These are phyloP conservation scores for Olyra latifolia DNA, from an alignment of 176 grass and related monocot species.

Conservation along the genomic window DNA sequence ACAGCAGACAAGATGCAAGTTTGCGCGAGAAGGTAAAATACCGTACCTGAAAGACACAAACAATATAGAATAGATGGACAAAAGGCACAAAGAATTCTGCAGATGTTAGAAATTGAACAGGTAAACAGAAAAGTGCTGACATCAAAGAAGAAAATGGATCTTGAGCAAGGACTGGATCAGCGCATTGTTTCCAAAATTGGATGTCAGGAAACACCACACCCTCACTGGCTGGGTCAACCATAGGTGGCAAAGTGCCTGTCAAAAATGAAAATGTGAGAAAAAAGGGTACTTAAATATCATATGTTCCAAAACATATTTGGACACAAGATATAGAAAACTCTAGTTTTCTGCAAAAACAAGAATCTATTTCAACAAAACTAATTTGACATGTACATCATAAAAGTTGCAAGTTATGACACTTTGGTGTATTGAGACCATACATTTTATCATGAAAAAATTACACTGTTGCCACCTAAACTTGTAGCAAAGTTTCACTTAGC, in stretches of 20 bases:
- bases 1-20: neutral
- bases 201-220: slow-evolving; percentile 78
- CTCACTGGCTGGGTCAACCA: slow-evolving; percentile 56
- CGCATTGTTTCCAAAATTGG: slow-evolving; percentile 87
- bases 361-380: neutral
- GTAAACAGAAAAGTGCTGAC: slow-evolving; percentile 82
- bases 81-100: slow-evolving; percentile 66
- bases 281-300: neutral
- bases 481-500: too few relatives aligned
- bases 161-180: slow-evolving; percentile 82
- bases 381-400: neutral
- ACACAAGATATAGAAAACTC: neutral
- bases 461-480: too few relatives aligned
- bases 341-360: slow-evolving; percentile 3
- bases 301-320: neutral
- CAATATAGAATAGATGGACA: slow-evolving; percentile 89
- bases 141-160: slow-evolving; percentile 96
- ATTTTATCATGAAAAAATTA: slow-evolving; percentile 16
- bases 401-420: neutral
- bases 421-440: neutral
- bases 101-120: slow-evolving; percentile 69
- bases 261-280: slow-evolving; percentile 31
- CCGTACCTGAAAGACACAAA: slow-evolving; percentile 89
- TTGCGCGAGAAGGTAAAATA: slow-evolving; percentile 9
- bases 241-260: slow-evolving; percentile 59